Conservation (phyloP, 306 rosid genomes). For the Corylus heterophylla region DNA sequence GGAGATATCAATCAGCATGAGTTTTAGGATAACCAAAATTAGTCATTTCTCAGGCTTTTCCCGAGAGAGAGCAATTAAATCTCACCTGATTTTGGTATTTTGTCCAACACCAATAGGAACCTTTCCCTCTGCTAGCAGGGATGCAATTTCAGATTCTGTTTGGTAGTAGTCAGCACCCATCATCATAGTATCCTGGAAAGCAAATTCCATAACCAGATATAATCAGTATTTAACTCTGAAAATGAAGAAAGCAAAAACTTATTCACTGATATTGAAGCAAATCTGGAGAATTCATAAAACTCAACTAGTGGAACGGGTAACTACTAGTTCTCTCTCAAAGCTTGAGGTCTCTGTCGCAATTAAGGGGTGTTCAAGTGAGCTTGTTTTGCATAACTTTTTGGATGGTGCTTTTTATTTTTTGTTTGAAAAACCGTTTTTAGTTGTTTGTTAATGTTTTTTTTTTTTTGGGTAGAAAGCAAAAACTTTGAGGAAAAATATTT, state of each 20-base stretch:
- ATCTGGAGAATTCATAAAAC: background rate
- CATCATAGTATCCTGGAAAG: constrained; percentile 91
- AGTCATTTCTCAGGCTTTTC: background rate
- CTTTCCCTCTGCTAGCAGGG: constrained; percentile 72
- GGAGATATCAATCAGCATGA: background rate
- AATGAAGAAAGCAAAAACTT: constrained; percentile 2
- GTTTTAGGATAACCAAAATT: background rate
- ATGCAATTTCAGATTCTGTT: constrained; percentile 87
- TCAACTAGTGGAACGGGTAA: background rate
- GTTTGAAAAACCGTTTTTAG: too few relatives aligned
- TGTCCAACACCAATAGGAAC: constrained; percentile 97
- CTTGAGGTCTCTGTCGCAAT: background rate
- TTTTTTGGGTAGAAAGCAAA: too few relatives aligned
- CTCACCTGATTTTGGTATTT: constrained; percentile 87
- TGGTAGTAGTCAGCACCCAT: constrained; percentile 99
- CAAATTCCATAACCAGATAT: constrained; percentile 23
- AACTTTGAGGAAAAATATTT: too few relatives aligned
- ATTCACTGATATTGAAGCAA: background rate
- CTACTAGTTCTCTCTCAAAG: background rate
- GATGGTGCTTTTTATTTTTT: too few relatives aligned
- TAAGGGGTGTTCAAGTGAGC: too few relatives aligned
- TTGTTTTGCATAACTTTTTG: too few relatives aligned
- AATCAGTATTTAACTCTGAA: constrained; percentile 10
- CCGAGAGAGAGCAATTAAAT: constrained; percentile 5
- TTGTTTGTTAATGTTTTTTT: too few relatives aligned